Conservation (phyloP, 805 yeast genomes). For the Nakazawaea peltata region DNA sequence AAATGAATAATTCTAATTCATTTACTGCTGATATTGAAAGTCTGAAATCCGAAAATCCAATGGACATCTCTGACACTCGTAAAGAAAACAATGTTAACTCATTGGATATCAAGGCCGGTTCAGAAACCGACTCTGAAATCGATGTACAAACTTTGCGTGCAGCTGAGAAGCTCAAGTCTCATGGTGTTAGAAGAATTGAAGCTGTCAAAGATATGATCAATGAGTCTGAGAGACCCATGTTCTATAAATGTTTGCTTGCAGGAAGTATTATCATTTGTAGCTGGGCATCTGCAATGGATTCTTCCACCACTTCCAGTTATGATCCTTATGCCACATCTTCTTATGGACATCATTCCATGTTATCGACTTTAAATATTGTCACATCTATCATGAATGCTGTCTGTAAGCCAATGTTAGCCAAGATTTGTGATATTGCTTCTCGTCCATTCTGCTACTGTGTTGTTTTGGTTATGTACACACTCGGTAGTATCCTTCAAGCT, state of each 20-base stretch:
- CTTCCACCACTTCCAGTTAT: slow-evolving; percentile 37
- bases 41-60: no score
- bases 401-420: slow-evolving; percentile 57
- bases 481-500: slow-evolving; percentile 60
- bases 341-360: slow-evolving; percentile 44
- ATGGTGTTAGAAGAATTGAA: background rate
- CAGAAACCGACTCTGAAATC: no score
- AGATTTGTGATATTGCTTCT: slow-evolving; percentile 59
- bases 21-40: no score
- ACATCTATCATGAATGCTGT: slow-evolving; percentile 58
- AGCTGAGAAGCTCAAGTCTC: background rate
- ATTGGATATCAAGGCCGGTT: no score
- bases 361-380: slow-evolving; percentile 52
- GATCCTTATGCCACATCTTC: slow-evolving; percentile 38
- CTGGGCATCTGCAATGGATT: slow-evolving; percentile 54
- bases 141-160: no score
- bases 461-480: slow-evolving; percentile 44
- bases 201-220: background rate
- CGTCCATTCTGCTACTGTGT: slow-evolving; percentile 43
- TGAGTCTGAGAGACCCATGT: no score
- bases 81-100: no score
- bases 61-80: no score
- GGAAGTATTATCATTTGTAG: no score
- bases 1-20: no score
- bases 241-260: no score